Percentiles rank a stretch among this genome's conserved stretches.
Conservation (phyloP, 805 yeast species). For the Nakazawaea peltata region DNA sequence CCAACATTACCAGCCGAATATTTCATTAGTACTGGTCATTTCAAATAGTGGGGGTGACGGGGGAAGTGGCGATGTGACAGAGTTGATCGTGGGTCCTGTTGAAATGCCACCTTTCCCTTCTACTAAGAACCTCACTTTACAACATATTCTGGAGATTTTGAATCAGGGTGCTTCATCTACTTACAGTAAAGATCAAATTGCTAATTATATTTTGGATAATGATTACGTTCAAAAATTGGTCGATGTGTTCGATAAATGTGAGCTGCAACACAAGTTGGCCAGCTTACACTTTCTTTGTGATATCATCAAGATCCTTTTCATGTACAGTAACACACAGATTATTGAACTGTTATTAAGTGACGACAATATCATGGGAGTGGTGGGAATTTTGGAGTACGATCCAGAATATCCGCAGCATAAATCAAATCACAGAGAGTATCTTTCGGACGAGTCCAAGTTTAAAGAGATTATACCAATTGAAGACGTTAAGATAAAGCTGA, state of each 20-base stretch:
- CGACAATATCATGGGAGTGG: slow-evolving; percentile 44
- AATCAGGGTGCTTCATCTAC: slow-evolving; percentile 54
- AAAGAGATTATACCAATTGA: slow-evolving; percentile 65
- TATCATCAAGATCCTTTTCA: slow-evolving; percentile 60
- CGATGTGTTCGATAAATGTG: slow-evolving; percentile 47
- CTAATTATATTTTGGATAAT: slow-evolving; percentile 43
- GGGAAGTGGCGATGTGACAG: slow-evolving; percentile 48
- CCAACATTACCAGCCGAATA: slow-evolving; percentile 49
- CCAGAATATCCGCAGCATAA: slow-evolving; percentile 76
- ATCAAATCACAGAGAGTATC: slow-evolving; percentile 69
- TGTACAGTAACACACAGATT: slow-evolving; percentile 62
- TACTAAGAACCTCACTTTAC: slow-evolving; percentile 41
- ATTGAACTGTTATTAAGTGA: slow-evolving; percentile 52
- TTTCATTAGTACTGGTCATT: slow-evolving; percentile 65
- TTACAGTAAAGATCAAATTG: slow-evolving; percentile 54
- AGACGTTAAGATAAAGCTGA: slow-evolving; percentile 36
- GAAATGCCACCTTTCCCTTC: slow-evolving; percentile 56
- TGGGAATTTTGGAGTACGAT: slow-evolving; percentile 85
- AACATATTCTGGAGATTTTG: slow-evolving; percentile 45
- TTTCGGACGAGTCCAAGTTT: slow-evolving; percentile 49
- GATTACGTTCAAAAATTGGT: slow-evolving; percentile 48
- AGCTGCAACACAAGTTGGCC: slow-evolving; percentile 39
- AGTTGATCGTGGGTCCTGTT: slow-evolving; percentile 75
- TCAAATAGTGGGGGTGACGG: slow-evolving; percentile 27
- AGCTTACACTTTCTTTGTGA: slow-evolving; percentile 63